Evolutionary conservation across 106 monocot genomes (phyloP).

Genomic region (Apostasia ramifera): DNA sequence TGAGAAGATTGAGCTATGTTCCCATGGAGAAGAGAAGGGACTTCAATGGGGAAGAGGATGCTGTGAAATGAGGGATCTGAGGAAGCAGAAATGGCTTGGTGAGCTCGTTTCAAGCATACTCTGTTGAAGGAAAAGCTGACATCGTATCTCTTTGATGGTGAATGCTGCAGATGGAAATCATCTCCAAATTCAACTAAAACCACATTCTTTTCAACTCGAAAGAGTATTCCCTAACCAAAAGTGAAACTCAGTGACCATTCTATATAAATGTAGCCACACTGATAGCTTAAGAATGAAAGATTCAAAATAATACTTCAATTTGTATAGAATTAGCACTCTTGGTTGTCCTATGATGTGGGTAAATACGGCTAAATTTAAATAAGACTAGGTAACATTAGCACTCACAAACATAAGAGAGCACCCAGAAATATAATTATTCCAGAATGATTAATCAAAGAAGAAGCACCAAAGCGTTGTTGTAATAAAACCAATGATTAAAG

Average conservation of each 20-base stretch:
- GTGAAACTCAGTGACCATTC: no score
- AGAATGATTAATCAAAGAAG: no score
- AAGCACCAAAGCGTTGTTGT: no score
- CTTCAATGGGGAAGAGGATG: conserved; percentile 26
- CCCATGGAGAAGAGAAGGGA: background rate
- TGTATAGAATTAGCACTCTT: no score
- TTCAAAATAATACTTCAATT: no score
- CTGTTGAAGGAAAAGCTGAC: conserved; percentile 52
- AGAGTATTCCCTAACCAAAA: conserved; percentile 15
- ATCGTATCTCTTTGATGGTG: conserved; percentile 22
- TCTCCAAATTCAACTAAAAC: conserved; percentile 25
- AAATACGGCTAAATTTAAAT: no score
- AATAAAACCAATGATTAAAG: no score
- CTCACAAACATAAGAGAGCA: background rate
- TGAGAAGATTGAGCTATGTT: background rate
- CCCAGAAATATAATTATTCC: no score
- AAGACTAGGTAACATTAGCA: background rate
- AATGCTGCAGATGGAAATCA: conserved; percentile 34
- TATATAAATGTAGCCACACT: no score
- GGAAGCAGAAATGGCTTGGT: conserved; percentile 22
- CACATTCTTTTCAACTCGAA: conserved; percentile 2
- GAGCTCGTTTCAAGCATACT: conserved; percentile 33
- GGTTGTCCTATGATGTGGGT: no score
- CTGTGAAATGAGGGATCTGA: conserved; percentile 15
- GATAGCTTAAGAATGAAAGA: no score